A percentile compares a stretch with the other conserved stretches of the same genome.
Conservation (phyloP, 2,329 filamentous ascomycete genomes). For the Penicillium sp. region DNA sequence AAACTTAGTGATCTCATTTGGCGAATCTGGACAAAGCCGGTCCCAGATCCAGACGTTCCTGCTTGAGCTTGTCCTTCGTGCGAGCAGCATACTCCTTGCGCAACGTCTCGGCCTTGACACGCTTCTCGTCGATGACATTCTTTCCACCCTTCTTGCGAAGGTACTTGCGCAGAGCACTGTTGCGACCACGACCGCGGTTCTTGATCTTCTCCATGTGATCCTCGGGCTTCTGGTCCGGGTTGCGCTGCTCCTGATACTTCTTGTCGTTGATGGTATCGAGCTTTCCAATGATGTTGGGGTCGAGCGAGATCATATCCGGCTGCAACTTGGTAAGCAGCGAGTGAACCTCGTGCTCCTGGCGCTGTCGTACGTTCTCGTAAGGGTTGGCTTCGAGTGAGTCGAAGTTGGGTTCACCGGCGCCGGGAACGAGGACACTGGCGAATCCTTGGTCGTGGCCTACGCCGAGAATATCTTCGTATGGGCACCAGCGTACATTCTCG, state of each 20-base stretch:
- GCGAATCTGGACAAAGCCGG: slow-evolving; percentile 85
- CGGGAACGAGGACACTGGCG: slow-evolving; percentile 83
- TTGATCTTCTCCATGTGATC: slow-evolving; percentile 60
- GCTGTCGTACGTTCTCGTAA: slow-evolving; percentile 88
- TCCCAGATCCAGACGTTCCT: slow-evolving; percentile 72
- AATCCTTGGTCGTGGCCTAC: slow-evolving; percentile 83
- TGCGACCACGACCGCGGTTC: slow-evolving; percentile 84
- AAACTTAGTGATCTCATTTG: slow-evolving; percentile 53
- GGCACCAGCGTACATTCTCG: slow-evolving; percentile 85
- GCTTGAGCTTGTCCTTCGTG: slow-evolving; percentile 64
- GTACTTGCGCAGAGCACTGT: slow-evolving; percentile 82
- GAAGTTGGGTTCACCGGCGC: slow-evolving; percentile 95
- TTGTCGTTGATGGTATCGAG: slow-evolving; percentile 78
- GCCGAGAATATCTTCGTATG: slow-evolving; percentile 89
- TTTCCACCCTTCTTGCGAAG: slow-evolving; percentile 86
- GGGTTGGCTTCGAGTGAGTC: slow-evolving; percentile 92
- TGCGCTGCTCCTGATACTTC: slow-evolving; percentile 72
- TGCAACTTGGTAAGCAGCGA: slow-evolving; percentile 88
- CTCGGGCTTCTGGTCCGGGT: slow-evolving; percentile 69
- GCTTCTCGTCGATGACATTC: slow-evolving; percentile 96
- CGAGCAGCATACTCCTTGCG: slow-evolving; percentile 67
- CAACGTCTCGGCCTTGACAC: slow-evolving; percentile 79
- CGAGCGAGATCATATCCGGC: slow-evolving; percentile 93
- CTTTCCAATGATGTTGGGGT: slow-evolving; percentile 87
- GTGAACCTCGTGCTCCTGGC: slow-evolving; percentile 89